Evolutionary conservation across 306 rosid species (phyloP), one percentile per base, ranked within the genome.

Genomic region (Trifolium repens): DNA sequence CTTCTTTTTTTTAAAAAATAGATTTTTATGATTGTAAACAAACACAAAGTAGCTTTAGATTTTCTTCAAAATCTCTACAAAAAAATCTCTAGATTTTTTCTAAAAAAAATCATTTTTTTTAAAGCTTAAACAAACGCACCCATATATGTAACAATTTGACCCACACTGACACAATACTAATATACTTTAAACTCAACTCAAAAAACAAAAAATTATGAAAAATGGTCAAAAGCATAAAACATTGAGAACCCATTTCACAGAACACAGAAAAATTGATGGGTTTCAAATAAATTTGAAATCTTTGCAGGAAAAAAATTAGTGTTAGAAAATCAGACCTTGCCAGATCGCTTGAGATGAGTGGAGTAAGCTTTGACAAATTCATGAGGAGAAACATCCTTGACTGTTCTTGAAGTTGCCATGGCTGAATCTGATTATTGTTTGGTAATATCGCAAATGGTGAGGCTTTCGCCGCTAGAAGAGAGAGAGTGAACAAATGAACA

Each of bases 281-380:
- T 64, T 75, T 52, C 34, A 24, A 16, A 44, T 57, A 32, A 68
- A 55, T 27, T 57, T 44, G 17, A 27, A 78, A 78, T 46, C 14
- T 59, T 58, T 1, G 3, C 2, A 55, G 8, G 4, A 24, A 61
- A 2, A 59, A 9, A 0, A 2, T 17, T 17, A 43, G 5, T 47
- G 5, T 11, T 1, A 15, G 3, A 26, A n/a, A 26, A 34, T 13
- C 9, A 35, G 5, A 80, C 84, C 80, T 80, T 80, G 49, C 84
- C 80, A 16, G 84, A 80, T 60, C 84, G 65, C 55, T 80, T 80
- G 24, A 80, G 77, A 19, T 80, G 80, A 69, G 80, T 47, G 13
- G 84, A 61, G 42, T 74, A 80, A 30, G 84, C 84, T n/a, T 73
- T 80, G 19, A 80, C 80, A 66, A 80, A 74, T 49, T 74, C 84